Evolutionary conservation across 192 early-diverging fungal genomes (phyloP), one percentile per base, ranked within the genome.

Genomic region (Rhizoclosmatium globosum): DNA sequence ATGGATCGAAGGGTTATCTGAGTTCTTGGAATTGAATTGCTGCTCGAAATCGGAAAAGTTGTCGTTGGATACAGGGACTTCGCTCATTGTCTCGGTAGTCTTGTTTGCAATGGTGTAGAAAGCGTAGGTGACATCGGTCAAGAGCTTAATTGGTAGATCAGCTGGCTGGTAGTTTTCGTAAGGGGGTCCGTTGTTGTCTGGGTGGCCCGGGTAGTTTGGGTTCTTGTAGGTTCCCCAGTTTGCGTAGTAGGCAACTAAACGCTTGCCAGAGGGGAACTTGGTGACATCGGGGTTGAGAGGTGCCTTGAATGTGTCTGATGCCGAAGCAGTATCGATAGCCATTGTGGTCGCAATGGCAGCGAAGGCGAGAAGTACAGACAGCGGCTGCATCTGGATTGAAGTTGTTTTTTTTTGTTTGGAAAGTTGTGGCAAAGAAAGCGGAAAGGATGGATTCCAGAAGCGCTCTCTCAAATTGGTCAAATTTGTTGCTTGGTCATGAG

Each of bases 51-150:
- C 87, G 3, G 87, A 80, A 83, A 83, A 89, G 13, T 79, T 45
- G 70, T 89, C 87, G 0, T 74, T 71, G 3, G 75, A 46, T 2
- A 71, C 57, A 7, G 85, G 83, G 47, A 82, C 77, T 56, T 67
- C 65, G 21, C 4, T 11, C 44, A 67, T 45, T 4, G 21, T 44
- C 9, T 21, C 39, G 6, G 3, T 4, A 3, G 65, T 67, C 65
- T 67, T 44, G 44, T 67, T 67, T 4, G 41, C 65, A 67, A 89
- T 68, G 71, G 85, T 81, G 47, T 80, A 79, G 68, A 89, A 89
- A 19, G 82, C 77, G 71, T 89, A 89, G 74, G 85, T 87, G 69
- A 89, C 76, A 50, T 89, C 87, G 41, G 77, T 62, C 4, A 89
- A 81, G 65, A 76, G 84, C 38, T 87, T 47, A 23, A 89, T 85